Base-by-base conservation (phyloP, 164 flowering plant species). In the Berberis vulgaris region DNA sequence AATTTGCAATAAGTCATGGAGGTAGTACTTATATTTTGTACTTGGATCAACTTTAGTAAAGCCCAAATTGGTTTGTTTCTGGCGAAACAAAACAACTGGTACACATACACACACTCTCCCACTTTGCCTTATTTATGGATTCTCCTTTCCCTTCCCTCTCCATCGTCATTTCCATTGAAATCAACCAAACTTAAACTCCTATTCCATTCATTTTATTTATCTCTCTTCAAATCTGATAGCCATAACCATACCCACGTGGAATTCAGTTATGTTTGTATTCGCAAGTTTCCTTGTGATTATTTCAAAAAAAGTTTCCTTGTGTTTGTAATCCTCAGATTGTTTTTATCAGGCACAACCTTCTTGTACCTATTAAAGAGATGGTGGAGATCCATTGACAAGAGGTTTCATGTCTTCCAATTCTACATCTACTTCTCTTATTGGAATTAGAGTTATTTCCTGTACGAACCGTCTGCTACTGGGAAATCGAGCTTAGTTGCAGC, bases 401-500 rank as follows among this genome's bases (percentile, higher is more conserved):
- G 67, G 47, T 76, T 72, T 60, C 76, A 85, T 57, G 80, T 76
- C 0, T 78, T 77, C 62, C 91, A 83, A 61, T 72, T 66, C 67
- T 87, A 75, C 79, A 85, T 66, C 58, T 72, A 88, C 12, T 94
- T 91, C 0, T 83, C 82, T 50, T 76, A 52, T 78, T 91, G 98
- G 96, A 85, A 80, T 50, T 81, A 96, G 54, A 87, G 94, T 62
- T 91, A 86, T 58, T 75, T 91, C 3, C 70, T 91, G 2, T 74
- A 84, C 74, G 98, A 96, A 6, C 75, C 82, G 0, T 75, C 94
- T 26, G 98, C 96, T 4, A 87, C 96, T 2, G 94, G 96, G 0
- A 91, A 91, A 60, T 82, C 98, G 42, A 87, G 84, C 49, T 88
- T 87, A 73, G 71, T 84, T 0, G 89, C 92, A 1, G 96, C 90